Percentiles rank a stretch among this genome's conserved stretches.
Conservation (phyloP, 1,139 yeast species). For the Kodamaea alishanica region DNA sequence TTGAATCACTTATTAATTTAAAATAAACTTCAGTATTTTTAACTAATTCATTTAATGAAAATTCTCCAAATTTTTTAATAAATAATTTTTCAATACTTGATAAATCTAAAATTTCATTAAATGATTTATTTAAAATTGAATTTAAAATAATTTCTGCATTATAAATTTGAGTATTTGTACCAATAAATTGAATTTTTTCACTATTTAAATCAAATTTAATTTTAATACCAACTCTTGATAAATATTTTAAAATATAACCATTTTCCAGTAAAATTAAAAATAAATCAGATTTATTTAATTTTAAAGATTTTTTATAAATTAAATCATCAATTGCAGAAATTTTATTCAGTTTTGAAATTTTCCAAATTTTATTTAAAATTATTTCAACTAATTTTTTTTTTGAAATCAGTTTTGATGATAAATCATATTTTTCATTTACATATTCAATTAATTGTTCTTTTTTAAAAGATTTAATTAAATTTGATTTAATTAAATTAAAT, state of each 20-base stretch:
- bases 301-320: constrained; percentile 33
- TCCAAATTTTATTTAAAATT: constrained; percentile 42
- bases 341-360: constrained; percentile 25
- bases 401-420: constrained; percentile 5
- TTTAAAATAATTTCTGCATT: constrained; percentile 34
- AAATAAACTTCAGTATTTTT: constrained; percentile 36
- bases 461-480: constrained; percentile 12
- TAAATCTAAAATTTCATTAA: constrained; percentile 32
- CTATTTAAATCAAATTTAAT: constrained; percentile 34
- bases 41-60: constrained; percentile 27
- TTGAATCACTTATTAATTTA: constrained; percentile 19
- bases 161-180: constrained; percentile 32
- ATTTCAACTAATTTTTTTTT: constrained; percentile 13
- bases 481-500: constrained; percentile 13
- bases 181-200: constrained; percentile 22
- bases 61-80: constrained; percentile 23
- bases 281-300: constrained; percentile 41
- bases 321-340: constrained; percentile 37
- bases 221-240: constrained; percentile 55
- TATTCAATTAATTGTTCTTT: constrained; percentile 14
- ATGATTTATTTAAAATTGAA: constrained; percentile 33
- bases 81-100: constrained; percentile 22
- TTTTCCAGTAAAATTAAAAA: constrained; percentile 47
- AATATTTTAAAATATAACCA: constrained; percentile 45
- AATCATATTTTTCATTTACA: constrained; percentile 8